Percentiles rank a stretch among this genome's conserved stretches.
phyloP scores from a whole-genome alignment of 371 early-diverging fungal species.

The Batrachochytrium dendrobatidis region DNA sequence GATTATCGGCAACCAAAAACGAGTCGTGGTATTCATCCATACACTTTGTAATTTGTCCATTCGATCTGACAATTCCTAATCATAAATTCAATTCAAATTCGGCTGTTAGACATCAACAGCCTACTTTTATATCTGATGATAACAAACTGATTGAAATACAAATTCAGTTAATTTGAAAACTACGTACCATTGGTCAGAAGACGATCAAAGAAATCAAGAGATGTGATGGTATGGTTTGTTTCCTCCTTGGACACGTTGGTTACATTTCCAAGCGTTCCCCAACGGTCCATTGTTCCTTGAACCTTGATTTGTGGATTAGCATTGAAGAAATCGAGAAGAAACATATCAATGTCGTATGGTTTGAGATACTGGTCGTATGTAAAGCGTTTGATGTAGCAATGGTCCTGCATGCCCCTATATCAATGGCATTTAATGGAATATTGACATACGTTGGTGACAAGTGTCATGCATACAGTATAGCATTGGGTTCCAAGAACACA shows the following conservation, averaged over 20 bases:
- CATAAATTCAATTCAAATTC: no score
- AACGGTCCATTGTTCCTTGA: slow-evolving; percentile 23
- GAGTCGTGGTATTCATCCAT: slow-evolving; percentile 34
- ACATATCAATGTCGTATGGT: slow-evolving; percentile 22
- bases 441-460: no score
- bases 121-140: no score
- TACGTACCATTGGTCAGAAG: slow-evolving; percentile 22
- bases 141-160: no score
- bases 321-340: slow-evolving; percentile 39
- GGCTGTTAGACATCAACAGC: no score
- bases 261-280: slow-evolving; percentile 35
- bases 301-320: slow-evolving; percentile 28
- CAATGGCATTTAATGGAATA: no score
- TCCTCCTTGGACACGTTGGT: slow-evolving; percentile 17
- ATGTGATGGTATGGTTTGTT: slow-evolving; percentile 23
- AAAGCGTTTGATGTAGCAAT: slow-evolving; percentile 33
- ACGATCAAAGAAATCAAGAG: slow-evolving; percentile 34
- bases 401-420: slow-evolving; percentile 36
- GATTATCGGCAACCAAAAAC: slow-evolving; percentile 35
- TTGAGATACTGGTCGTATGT: slow-evolving; percentile 29
- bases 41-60: slow-evolving; percentile 37
- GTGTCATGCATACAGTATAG: no score
- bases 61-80: slow-evolving; percentile 25
- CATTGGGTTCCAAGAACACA: no score
- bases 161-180: no score